Conservation (phyloP, 2,329 filamentous ascomycete genomes). For the Aspergillus sp. region DNA sequence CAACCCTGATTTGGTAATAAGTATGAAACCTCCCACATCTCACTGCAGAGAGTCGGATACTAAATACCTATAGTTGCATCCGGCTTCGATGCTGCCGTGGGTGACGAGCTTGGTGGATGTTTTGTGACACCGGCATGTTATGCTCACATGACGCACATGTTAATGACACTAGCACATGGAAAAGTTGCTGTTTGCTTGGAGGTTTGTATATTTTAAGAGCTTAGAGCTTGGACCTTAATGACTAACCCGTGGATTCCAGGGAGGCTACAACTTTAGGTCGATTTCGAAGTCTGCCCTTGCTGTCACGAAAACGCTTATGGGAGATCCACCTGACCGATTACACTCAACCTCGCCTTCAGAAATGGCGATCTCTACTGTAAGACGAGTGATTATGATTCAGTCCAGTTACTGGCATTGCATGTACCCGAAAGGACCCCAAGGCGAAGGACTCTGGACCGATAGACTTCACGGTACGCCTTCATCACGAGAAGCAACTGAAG, state of each 20-base stretch:
- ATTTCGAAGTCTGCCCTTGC: constrained; percentile 91
- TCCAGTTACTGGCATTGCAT: constrained; percentile 83
- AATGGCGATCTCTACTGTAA: constrained; percentile 56
- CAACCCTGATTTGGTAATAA: constrained; percentile 86
- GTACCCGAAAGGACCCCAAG: constrained; percentile 59
- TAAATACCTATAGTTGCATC: constrained; percentile 65
- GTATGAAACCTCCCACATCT: constrained; percentile 32
- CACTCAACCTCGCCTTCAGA: constrained; percentile 48
- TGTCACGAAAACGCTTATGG: constrained; percentile 91
- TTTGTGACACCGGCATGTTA: constrained; percentile 90
- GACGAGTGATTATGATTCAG: constrained; percentile 59
- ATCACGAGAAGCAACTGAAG: background rate
- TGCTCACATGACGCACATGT: constrained; percentile 98
- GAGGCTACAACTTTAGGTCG: constrained; percentile 89
- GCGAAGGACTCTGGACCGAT: constrained; percentile 38
- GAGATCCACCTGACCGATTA: constrained; percentile 75
- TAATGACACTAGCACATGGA: constrained; percentile 89
- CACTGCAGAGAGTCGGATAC: background rate
- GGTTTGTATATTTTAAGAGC: constrained; percentile 28
- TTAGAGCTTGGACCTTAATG: background rate
- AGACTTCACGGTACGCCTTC: constrained; percentile 60
- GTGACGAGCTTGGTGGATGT: constrained; percentile 89
- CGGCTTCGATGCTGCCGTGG: constrained; percentile 92
- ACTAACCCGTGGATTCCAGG: constrained; percentile 40
- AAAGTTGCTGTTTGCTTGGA: constrained; percentile 92